A percentile compares a stretch with the other conserved stretches of the same genome.
Evolutionary conservation across 345 rosid species (phyloP).

Genomic region (Eutrema heterophyllum): DNA sequence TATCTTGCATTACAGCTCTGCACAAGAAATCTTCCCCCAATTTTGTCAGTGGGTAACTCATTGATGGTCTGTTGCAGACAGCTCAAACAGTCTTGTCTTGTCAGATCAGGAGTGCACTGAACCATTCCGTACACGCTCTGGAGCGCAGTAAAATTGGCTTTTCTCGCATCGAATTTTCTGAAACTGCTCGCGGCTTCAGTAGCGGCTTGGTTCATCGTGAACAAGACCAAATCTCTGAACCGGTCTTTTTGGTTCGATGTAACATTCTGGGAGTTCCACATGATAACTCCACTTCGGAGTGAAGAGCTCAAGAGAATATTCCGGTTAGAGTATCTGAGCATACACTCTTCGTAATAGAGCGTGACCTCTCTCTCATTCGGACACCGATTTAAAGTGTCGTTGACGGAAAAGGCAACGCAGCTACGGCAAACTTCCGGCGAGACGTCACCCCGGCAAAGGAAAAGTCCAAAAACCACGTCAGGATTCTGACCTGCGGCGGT

Average conservation of each 20-base stretch:
- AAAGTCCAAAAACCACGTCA: too few species aligned
- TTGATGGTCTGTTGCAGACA: conserved; percentile 17
- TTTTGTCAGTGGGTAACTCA: too few species aligned
- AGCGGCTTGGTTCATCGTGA: neutral
- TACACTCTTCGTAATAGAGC: conserved; percentile 33
- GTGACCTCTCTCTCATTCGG: conserved; percentile 6
- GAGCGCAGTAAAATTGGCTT: neutral
- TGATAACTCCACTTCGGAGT: too few species aligned
- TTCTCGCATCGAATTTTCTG: conserved; percentile 21
- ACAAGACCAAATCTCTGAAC: neutral
- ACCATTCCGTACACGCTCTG: conserved; percentile 27
- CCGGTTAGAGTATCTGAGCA: conserved; percentile 25
- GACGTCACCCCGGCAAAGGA: conserved; percentile 31
- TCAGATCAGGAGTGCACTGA: conserved; percentile 47
- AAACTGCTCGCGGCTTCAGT: neutral
- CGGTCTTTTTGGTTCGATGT: neutral
- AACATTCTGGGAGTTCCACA: neutral
- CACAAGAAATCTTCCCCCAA: conserved; percentile 21
- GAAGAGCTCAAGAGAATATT: too few species aligned
- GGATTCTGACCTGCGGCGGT: too few species aligned
- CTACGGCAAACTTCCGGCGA: conserved; percentile 6
- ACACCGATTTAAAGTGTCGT: neutral
- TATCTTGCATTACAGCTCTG: conserved; percentile 37
- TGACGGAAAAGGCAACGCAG: conserved; percentile 23
- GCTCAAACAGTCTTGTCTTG: neutral